A percentile compares a stretch with the other conserved stretches of the same genome.
phyloP scores from a whole-genome alignment of 202 grass and related monocot genomes.

The Thinopyrum obtusiflorum region DNA sequence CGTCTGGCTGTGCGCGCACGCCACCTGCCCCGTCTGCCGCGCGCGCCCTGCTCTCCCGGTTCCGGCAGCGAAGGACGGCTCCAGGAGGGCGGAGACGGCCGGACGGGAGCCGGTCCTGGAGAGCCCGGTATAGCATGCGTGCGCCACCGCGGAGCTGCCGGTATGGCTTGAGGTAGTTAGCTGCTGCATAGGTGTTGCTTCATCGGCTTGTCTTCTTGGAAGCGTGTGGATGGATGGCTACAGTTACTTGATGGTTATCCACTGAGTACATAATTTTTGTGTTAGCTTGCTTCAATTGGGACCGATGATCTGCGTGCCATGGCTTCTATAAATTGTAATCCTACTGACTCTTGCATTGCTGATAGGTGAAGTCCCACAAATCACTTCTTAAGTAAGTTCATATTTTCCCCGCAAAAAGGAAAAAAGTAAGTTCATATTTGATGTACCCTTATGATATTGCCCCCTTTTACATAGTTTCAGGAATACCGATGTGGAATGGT shows the following conservation, averaged over 20 bases:
- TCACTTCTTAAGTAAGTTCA: background rate
- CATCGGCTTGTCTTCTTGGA: background rate
- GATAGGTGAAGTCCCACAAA: background rate
- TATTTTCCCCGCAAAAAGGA: no score
- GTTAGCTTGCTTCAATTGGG: background rate
- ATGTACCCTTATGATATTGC: background rate
- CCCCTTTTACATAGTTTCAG: background rate
- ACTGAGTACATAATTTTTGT: slow-evolving; percentile 18
- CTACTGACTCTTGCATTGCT: background rate
- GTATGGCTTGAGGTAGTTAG: background rate
- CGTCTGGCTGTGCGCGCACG: slow-evolving; percentile 55
- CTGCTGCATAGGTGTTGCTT: background rate
- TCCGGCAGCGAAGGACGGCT: background rate
- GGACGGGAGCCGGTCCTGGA: slow-evolving; percentile 33
- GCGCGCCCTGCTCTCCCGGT: slow-evolving; percentile 36
- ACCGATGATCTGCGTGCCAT: background rate
- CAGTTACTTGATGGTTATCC: background rate
- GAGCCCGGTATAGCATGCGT: slow-evolving; percentile 32
- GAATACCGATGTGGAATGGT: background rate
- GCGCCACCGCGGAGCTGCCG: background rate
- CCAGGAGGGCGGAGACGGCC: background rate
- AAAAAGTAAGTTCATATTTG: background rate
- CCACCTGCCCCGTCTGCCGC: slow-evolving; percentile 84
- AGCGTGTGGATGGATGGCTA: background rate
- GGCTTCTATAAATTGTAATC: background rate